A percentile compares a stretch with the other conserved stretches of the same genome.
Conservation (phyloP, 2,329 filamentous ascomycete genomes). For the Thermothelomyces thermophilus region DNA sequence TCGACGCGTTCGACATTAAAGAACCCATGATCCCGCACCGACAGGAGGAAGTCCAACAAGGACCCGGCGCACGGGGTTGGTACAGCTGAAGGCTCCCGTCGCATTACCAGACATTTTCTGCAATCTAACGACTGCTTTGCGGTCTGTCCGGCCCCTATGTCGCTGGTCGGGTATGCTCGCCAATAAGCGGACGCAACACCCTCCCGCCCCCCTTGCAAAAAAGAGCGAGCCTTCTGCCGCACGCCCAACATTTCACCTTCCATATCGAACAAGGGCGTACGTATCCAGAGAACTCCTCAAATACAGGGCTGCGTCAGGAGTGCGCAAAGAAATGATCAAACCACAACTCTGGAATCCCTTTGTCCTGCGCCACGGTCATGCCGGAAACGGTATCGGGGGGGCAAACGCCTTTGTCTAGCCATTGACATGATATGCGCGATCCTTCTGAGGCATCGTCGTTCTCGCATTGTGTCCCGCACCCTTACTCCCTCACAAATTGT, state of each 20-base stretch:
- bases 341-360: not conserved
- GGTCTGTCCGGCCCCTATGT: not conserved
- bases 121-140: not conserved
- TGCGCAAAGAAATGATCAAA: not conserved
- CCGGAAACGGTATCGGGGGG: constrained; percentile 4
- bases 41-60: constrained; percentile 46
- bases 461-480: not conserved
- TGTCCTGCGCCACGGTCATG: not conserved
- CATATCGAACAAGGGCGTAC: too few species aligned
- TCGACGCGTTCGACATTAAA: constrained; percentile 68
- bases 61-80: constrained; percentile 56
- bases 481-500: not conserved
- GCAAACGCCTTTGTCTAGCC: constrained; percentile 2
- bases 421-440: not conserved
- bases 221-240: not conserved
- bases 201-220: not conserved
- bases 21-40: constrained; percentile 81
- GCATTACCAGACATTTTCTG: not conserved
- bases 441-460: not conserved
- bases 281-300: too few species aligned
- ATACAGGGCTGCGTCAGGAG: not conserved
- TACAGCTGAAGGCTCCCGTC: constrained; percentile 40
- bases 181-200: not conserved
- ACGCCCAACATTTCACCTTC: not conserved
- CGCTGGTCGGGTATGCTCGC: not conserved